Base-by-base conservation (phyloP, 768 basidiomycete species). In the Leccinellum albellum region DNA sequence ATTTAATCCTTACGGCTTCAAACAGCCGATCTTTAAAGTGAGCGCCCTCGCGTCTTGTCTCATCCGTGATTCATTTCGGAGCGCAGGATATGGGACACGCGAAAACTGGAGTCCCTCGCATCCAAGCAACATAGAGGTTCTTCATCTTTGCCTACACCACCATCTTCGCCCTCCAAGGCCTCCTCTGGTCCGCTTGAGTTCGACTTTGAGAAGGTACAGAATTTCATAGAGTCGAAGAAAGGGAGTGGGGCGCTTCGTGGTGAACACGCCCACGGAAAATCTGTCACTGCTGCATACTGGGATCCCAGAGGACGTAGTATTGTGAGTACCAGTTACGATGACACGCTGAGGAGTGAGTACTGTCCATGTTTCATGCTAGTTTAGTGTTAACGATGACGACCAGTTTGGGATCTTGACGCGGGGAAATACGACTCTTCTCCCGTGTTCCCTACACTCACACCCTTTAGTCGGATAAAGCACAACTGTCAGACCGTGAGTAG, bases 261-360 rank as follows among this genome's bases (percentile, higher is more conserved):
- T 3, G 83, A 87, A 63, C 87, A 81, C 78, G 69, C 68, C 14
- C 91, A 94, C 65, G 79, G 82, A 55, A 89, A 89, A 68, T 88
- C 88, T 15, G 88, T 84, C 46, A 92, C 86, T 59, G 85, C 91
- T 15, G 91, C 88, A 0, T 92, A 87, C 63, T 94, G 91, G 91
- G 90, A 93, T 70, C 83, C 90, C 3, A 77, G 86, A 55, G 91
- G 91, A 3, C 81, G 88, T 26, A 78, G 82, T 51, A 85, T 94
- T 58, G 85, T 93, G 49, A 91, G 89, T 69, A 94, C 91, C 5
- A 86, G 86, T 67, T 94, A 94, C 61, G 91, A 94, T 61, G 86
- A 94, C 72, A 81, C 79, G 3, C 61, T 94, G 33, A 78, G 89
- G 64, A 63, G 91, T 92, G 65, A 63, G 86, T 78, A 42, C 48